A percentile compares a stretch with the other conserved stretches of the same genome.
Conservation (phyloP, 2,329 filamentous ascomycete genomes). For the Colletotrichum eleusines region DNA sequence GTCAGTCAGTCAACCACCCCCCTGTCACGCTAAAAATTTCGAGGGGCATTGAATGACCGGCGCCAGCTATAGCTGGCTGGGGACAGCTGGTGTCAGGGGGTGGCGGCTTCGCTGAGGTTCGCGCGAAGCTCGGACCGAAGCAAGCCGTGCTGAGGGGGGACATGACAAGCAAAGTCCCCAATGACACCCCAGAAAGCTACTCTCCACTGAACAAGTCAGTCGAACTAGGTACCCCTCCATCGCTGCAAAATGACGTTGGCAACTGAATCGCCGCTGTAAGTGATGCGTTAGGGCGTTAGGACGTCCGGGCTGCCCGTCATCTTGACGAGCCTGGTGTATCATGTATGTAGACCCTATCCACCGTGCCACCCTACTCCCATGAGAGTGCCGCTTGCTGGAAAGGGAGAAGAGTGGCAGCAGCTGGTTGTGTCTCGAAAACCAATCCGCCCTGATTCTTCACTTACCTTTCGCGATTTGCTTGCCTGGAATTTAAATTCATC, state of each 20-base stretch:
- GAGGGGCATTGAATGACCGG: conserved; percentile 38
- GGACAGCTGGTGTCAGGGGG: conserved; percentile 26
- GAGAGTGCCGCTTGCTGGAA: background rate
- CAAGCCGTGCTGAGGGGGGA: conserved; percentile 8
- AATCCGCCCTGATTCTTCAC: background rate
- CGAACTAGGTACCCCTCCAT: conserved; percentile 40
- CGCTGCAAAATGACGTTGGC: conserved; percentile 41
- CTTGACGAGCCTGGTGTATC: background rate
- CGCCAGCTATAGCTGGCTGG: conserved; percentile 15
- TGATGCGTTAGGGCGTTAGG: conserved; percentile 37
- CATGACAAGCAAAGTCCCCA: conserved; percentile 6
- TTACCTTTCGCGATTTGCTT: background rate
- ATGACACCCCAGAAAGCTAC: conserved; percentile 13
- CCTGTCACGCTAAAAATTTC: conserved; percentile 41
- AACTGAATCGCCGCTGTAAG: conserved; percentile 25
- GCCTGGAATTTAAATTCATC: background rate
- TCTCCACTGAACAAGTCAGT: conserved; percentile 22
- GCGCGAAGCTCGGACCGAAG: conserved; percentile 33
- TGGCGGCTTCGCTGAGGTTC: conserved; percentile 10
- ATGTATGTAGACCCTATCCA: no score
- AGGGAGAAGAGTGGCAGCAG: background rate
- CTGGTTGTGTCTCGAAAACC: background rate
- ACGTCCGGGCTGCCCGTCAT: conserved; percentile 18
- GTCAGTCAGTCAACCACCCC: conserved; percentile 9
- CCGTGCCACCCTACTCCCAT: background rate